Percentiles rank a stretch among this genome's conserved stretches.
Evolutionary conservation across 2,329 filamentous ascomycete species (phyloP).

Genomic region (Fusarium nelsonii): DNA sequence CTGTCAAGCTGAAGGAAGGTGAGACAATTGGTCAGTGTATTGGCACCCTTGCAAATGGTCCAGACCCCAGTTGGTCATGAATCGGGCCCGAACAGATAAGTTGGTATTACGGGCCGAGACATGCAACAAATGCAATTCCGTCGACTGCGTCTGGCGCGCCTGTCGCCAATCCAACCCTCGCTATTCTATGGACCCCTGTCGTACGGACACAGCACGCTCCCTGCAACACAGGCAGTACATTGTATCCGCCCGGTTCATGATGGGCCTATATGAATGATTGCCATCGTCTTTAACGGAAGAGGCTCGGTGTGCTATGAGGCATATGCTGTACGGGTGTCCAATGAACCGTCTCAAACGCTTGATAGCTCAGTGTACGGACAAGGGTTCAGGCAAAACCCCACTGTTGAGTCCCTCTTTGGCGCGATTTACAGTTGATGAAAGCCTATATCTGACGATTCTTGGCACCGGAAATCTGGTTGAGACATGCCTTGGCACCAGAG

Average conservation of each 20-base stretch:
- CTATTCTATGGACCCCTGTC: not conserved
- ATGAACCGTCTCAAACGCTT: conserved; percentile 41
- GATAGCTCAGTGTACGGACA: conserved; percentile 16
- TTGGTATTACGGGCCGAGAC: conserved; percentile 17
- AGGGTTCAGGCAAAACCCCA: conserved; percentile 35
- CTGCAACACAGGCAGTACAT: conserved; percentile 1
- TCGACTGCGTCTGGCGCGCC: conserved; percentile 35
- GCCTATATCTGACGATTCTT: conserved; percentile 28
- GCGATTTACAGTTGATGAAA: conserved; percentile 24
- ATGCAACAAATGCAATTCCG: conserved; percentile 8
- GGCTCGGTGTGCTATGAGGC: conserved; percentile 8
- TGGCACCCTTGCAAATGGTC: conserved; percentile 1
- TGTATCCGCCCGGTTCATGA: conserved; percentile 12
- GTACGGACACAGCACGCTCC: not conserved
- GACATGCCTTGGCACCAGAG: conserved; percentile 14
- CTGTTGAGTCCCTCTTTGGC: conserved; percentile 34
- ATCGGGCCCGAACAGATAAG: conserved; percentile 10
- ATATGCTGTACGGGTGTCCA: conserved; percentile 26
- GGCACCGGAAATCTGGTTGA: conserved; percentile 17
- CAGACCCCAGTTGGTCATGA: conserved; percentile 10
- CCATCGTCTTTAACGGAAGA: conserved; percentile 11
- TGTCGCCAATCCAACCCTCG: conserved; percentile 19
- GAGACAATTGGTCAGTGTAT: conserved; percentile 5
- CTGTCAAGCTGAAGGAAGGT: conserved; percentile 18
- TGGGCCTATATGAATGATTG: conserved; percentile 9